These are phyloP conservation scores for Albifimbria verrucaria DNA, from an alignment of 2,329 filamentous ascomycete species.

Conservation along the genomic window DNA sequence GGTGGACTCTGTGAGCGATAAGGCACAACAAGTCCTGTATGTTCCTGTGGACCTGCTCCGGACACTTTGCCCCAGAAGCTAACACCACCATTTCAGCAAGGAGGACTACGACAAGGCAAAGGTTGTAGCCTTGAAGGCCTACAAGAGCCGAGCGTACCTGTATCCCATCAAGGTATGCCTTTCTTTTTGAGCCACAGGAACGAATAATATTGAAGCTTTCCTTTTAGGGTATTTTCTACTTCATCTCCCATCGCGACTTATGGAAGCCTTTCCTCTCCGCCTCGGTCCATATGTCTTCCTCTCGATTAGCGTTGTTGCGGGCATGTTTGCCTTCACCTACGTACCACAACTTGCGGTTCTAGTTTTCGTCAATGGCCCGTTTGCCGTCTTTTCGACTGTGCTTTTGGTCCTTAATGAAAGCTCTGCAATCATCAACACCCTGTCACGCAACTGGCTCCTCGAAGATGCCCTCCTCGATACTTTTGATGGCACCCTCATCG, in stretches of 20 bases:
- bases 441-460: slow-evolving; percentile 70
- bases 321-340: slow-evolving; percentile 89
- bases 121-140: slow-evolving; percentile 62
- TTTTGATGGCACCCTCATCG: slow-evolving; percentile 71
- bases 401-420: slow-evolving; percentile 65
- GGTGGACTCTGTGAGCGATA: slow-evolving; percentile 37
- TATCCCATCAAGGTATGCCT: slow-evolving; percentile 70
- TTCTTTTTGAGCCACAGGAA: not conserved
- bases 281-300: slow-evolving; percentile 63
- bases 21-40: slow-evolving; percentile 50
- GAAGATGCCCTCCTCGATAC: slow-evolving; percentile 82
- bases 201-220: slow-evolving; percentile 7
- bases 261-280: slow-evolving; percentile 58
- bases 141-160: slow-evolving; percentile 73
- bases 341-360: slow-evolving; percentile 79
- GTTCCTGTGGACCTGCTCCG: slow-evolving; percentile 7
- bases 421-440: slow-evolving; percentile 52
- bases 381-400: slow-evolving; percentile 70
- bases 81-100: slow-evolving; percentile 33
- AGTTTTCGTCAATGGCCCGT: slow-evolving; percentile 78
- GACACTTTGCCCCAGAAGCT: not conserved
- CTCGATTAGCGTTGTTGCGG: slow-evolving; percentile 66
- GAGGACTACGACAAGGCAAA: slow-evolving; percentile 71
- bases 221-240: slow-evolving; percentile 56
- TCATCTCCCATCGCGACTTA: slow-evolving; percentile 50